Percentiles rank a stretch among this genome's conserved stretches.
These are phyloP conservation scores for Phytophthora citricola DNA, from an alignment of 352 stramenopile genomes.

Conservation along the genomic window DNA sequence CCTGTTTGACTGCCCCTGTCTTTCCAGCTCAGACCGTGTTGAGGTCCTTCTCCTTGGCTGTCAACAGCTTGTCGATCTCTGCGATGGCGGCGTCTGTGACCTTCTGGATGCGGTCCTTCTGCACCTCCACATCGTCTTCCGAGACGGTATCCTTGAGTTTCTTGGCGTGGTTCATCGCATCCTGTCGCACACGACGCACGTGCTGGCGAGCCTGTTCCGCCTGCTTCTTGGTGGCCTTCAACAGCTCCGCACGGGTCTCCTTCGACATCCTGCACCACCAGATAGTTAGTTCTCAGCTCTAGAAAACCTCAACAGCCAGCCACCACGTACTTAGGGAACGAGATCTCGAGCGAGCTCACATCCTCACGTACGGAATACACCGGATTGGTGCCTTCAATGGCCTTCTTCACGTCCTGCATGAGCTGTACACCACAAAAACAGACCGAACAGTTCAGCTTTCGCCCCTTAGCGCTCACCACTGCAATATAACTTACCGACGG, in stretches of 20 bases:
- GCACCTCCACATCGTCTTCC: slow-evolving; percentile 79
- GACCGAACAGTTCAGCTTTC: not conserved
- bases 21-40: slow-evolving; percentile 50
- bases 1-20: not conserved
- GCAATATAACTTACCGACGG: slow-evolving; percentile 55
- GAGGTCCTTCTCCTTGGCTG: slow-evolving; percentile 84
- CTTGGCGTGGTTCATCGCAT: slow-evolving; percentile 85
- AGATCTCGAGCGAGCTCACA: slow-evolving; percentile 69
- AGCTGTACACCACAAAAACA: slow-evolving; percentile 44
- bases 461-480: no score
- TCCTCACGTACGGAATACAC: slow-evolving; percentile 80
- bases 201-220: slow-evolving; percentile 83
- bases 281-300: slow-evolving; percentile 2
- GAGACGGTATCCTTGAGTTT: slow-evolving; percentile 85
- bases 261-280: slow-evolving; percentile 73
- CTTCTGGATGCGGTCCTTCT: slow-evolving; percentile 84
- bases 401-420: slow-evolving; percentile 73
- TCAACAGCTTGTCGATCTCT: slow-evolving; percentile 79
- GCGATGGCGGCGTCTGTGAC: slow-evolving; percentile 73
- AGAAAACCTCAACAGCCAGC: slow-evolving; percentile 3
- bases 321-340: slow-evolving; percentile 79
- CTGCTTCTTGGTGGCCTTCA: slow-evolving; percentile 86
- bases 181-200: slow-evolving; percentile 84
- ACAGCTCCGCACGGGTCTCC: slow-evolving; percentile 80
- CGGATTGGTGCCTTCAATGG: slow-evolving; percentile 78